Percentiles rank a stretch among this genome's conserved stretches.
phyloP scores from a whole-genome alignment of 768 basidiomycete genomes.

The Lepiota venenata region DNA sequence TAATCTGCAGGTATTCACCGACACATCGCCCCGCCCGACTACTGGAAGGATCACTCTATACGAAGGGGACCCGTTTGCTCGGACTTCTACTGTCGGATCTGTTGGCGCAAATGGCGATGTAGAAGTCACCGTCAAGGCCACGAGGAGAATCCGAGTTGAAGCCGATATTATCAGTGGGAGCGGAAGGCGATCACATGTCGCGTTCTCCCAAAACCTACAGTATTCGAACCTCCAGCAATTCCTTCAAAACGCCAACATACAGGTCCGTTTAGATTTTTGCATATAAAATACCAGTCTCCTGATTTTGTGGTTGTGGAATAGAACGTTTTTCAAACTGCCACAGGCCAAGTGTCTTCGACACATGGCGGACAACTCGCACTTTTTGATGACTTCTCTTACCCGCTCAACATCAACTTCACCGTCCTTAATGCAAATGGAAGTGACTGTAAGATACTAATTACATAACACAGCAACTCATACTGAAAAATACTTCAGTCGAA shows the following conservation, averaged over 20 bases:
- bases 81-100: constrained; percentile 43
- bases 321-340: constrained; percentile 39
- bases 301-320: constrained; percentile 16
- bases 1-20: constrained; percentile 62
- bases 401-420: constrained; percentile 42
- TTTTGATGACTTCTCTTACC: constrained; percentile 41
- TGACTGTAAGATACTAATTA: constrained; percentile 28
- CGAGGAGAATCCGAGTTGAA: constrained; percentile 55
- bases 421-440: constrained; percentile 28
- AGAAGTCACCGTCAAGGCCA: constrained; percentile 60
- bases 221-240: constrained; percentile 66
- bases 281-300: background rate
- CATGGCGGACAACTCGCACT: constrained; percentile 39
- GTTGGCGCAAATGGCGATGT: constrained; percentile 43
- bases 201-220: constrained; percentile 56
- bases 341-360: constrained; percentile 32
- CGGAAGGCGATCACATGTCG: constrained; percentile 50
- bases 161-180: constrained; percentile 60
- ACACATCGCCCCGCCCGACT: constrained; percentile 57
- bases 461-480: constrained; percentile 3
- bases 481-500: constrained; percentile 33
- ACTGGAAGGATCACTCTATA: constrained; percentile 66
- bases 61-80: constrained; percentile 53
- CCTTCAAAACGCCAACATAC: constrained; percentile 39
- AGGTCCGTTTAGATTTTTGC: constrained; percentile 23